Evolutionary conservation across 495 filamentous ascomycete genomes (phyloP).

Genomic region (Aspergillus coremiiformis): DNA sequence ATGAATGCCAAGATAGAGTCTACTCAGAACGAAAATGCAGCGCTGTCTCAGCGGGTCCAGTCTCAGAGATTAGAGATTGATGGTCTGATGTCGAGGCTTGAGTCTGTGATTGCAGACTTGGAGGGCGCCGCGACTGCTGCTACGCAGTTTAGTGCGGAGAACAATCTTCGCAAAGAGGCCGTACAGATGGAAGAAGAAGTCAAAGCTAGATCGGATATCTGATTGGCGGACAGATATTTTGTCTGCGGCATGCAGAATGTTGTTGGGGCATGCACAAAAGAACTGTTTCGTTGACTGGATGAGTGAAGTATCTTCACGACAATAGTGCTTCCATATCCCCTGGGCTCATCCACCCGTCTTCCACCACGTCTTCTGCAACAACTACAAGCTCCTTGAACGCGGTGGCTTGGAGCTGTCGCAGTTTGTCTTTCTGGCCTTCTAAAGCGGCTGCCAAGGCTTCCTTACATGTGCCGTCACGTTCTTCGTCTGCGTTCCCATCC

Average conservation of each 20-base stretch:
- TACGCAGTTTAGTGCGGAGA: conserved; percentile 31
- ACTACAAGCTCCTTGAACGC: conserved; percentile 26
- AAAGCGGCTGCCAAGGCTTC: conserved; percentile 41
- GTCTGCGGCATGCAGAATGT: background rate
- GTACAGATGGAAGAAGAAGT: conserved; percentile 39
- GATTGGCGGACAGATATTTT: background rate
- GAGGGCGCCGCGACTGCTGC: conserved; percentile 53
- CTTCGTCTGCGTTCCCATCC: conserved; percentile 36
- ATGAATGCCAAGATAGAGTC: conserved; percentile 55
- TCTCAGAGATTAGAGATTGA: conserved; percentile 70
- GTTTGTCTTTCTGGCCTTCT: conserved; percentile 34
- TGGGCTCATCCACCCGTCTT: conserved; percentile 39
- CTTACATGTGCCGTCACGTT: conserved; percentile 39
- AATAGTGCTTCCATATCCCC: conserved; percentile 31
- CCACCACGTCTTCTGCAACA: conserved; percentile 43
- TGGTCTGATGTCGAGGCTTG: conserved; percentile 53
- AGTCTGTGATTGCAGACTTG: conserved; percentile 61
- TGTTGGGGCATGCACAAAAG: background rate
- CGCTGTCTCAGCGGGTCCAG: conserved; percentile 53
- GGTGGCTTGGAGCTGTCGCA: conserved; percentile 29
- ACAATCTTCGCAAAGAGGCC: conserved; percentile 36
- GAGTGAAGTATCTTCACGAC: conserved; percentile 18
- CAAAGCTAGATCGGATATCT: conserved; percentile 22
- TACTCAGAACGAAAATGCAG: conserved; percentile 56
- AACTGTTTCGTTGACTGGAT: background rate